A percentile compares a stretch with the other conserved stretches of the same genome.
Conservation (phyloP, 805 yeast species). For the Lachancea kluyveri region DNA sequence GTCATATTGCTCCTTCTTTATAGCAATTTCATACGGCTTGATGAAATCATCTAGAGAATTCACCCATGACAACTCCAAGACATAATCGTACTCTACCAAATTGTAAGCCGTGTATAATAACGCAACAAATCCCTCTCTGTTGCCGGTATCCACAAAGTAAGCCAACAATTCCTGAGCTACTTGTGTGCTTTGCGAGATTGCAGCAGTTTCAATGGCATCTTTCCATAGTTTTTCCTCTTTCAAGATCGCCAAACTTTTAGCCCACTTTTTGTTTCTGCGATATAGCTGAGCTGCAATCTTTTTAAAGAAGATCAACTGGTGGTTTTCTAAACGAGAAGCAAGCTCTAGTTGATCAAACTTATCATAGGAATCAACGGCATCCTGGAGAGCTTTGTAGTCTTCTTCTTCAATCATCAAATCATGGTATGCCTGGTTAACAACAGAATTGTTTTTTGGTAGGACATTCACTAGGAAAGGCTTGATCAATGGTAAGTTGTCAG, state of each 20-base stretch:
- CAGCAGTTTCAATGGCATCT: constrained; percentile 89
- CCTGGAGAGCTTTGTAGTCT: constrained; percentile 84
- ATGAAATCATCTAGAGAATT: constrained; percentile 76
- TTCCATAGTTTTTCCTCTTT: constrained; percentile 93
- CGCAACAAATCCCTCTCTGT: constrained; percentile 91
- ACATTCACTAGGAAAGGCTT: constrained; percentile 93
- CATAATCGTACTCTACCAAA: constrained; percentile 72
- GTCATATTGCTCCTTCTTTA: constrained; percentile 72
- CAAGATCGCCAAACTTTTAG: constrained; percentile 78
- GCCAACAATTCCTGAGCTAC: constrained; percentile 83
- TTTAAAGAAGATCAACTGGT: constrained; percentile 85
- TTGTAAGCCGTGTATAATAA: constrained; percentile 82
- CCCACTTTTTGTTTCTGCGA: constrained; percentile 91
- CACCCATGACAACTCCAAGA: constrained; percentile 87
- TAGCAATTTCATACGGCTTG: constrained; percentile 86
- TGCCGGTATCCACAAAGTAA: constrained; percentile 94
- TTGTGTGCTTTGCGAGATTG: constrained; percentile 68
- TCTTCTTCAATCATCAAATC: constrained; percentile 94
- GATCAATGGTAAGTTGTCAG: constrained; percentile 93
- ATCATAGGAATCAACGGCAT: constrained; percentile 83
- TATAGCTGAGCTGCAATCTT: constrained; percentile 92
- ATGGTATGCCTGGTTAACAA: constrained; percentile 93
- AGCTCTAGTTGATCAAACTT: constrained; percentile 88
- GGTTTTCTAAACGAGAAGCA: constrained; percentile 90
- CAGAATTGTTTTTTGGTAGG: constrained; percentile 79